Percentiles rank a stretch among this genome's conserved stretches.
Conservation (phyloP, 192 early-diverging fungal species). For the Diversispora eburnea region DNA sequence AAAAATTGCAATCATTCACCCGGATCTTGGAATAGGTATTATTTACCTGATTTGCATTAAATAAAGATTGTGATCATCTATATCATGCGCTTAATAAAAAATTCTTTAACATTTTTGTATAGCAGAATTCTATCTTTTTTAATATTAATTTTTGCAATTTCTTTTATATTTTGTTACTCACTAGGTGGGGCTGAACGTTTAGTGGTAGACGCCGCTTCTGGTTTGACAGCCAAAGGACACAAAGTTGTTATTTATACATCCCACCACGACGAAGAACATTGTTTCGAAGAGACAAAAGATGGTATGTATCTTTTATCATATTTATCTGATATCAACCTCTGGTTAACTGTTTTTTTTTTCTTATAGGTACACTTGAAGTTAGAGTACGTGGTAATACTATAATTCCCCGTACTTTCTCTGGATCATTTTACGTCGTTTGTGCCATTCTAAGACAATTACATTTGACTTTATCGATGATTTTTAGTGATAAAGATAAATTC, state of each 20-base stretch:
- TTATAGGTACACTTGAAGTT: slow-evolving; percentile 71
- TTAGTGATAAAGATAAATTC: slow-evolving; percentile 37
- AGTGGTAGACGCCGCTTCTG: slow-evolving; percentile 87
- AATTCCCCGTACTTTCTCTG: slow-evolving; percentile 68
- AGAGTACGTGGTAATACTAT: slow-evolving; percentile 65
- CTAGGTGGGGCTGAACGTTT: slow-evolving; percentile 90
- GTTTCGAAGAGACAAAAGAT: slow-evolving; percentile 89
- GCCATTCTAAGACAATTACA: slow-evolving; percentile 74
- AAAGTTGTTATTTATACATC: slow-evolving; percentile 80
- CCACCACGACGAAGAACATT: slow-evolving; percentile 83
- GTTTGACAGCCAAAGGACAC: slow-evolving; percentile 78
- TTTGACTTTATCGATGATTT: slow-evolving; percentile 50
- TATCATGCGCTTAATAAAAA: neutral
- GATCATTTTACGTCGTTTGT: slow-evolving; percentile 75
- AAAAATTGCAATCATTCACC: slow-evolving; percentile 83
- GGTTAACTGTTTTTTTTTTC: neutral
- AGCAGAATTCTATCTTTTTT: neutral
- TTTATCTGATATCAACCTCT: neutral
- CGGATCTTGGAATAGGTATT: slow-evolving; percentile 88
- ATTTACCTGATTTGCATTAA: neutral
- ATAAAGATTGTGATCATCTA: neutral
- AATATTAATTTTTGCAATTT: neutral
- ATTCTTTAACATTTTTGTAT: neutral
- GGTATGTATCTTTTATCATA: slow-evolving; percentile 41
- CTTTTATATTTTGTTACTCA: neutral